Conservation (phyloP, 1,284 basidiomycete species). For the Vanrija pseudolonga region DNA sequence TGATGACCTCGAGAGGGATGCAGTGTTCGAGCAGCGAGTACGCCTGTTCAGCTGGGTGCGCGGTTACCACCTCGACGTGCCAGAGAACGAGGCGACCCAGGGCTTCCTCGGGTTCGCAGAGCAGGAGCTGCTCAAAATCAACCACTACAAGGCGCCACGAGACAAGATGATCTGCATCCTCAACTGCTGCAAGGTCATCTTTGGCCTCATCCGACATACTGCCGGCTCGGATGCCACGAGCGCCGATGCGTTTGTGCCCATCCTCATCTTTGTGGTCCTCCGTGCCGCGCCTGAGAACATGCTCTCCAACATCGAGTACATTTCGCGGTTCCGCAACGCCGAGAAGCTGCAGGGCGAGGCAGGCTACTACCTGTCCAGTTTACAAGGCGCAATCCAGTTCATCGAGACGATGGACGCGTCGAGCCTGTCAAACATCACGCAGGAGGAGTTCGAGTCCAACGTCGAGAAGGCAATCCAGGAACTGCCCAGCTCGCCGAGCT, state of each 20-base stretch:
- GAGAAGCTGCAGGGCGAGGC: conserved; percentile 87
- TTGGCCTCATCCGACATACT: conserved; percentile 86
- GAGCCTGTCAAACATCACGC: conserved; percentile 83
- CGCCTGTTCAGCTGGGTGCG: conserved; percentile 85
- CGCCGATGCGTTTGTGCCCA: conserved; percentile 90
- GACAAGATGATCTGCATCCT: conserved; percentile 98
- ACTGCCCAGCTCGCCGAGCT: conserved; percentile 52
- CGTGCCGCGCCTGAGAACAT: conserved; percentile 90
- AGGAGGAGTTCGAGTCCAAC: conserved; percentile 84
- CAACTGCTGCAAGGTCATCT: conserved; percentile 99
- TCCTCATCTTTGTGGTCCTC: conserved; percentile 90
- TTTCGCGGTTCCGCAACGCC: conserved; percentile 89
- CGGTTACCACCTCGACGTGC: conserved; percentile 82
- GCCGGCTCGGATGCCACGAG: conserved; percentile 56
- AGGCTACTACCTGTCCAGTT: conserved; percentile 93
- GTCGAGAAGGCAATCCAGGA: conserved; percentile 72
- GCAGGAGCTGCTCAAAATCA: conserved; percentile 92
- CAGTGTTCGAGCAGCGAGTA: conserved; percentile 85
- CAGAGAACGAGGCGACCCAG: conserved; percentile 51
- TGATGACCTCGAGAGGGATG: conserved; percentile 92
- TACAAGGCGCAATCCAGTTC: conserved; percentile 89
- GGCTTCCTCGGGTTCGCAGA: conserved; percentile 93
- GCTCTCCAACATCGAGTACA: conserved; percentile 96
- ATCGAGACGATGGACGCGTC: conserved; percentile 97
- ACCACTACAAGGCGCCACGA: conserved; percentile 96